A percentile compares a stretch with the other conserved stretches of the same genome.
Evolutionary conservation across 495 filamentous ascomycete species (phyloP).

Genomic region (Penicillium coffeae): DNA sequence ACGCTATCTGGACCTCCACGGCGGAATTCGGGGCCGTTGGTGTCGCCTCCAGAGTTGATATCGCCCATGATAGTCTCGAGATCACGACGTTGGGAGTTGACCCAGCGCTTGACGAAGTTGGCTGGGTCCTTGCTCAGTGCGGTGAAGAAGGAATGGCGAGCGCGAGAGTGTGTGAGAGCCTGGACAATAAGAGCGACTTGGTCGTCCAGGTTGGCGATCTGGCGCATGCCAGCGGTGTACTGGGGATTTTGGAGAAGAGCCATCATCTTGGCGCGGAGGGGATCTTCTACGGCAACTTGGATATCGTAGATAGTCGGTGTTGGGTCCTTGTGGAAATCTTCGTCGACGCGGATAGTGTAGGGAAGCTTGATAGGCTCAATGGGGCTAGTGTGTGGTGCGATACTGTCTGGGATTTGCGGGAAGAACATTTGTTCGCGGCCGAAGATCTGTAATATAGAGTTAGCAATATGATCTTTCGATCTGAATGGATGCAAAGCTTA

Average conservation of each 20-base stretch:
- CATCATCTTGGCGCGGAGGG: constrained; percentile 63
- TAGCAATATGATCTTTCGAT: background rate
- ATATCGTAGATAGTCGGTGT: constrained; percentile 83
- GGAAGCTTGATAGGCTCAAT: constrained; percentile 78
- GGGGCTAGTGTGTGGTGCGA: constrained; percentile 69
- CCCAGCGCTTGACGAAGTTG: constrained; percentile 75
- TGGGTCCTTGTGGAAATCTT: constrained; percentile 63
- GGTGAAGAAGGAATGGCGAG: constrained; percentile 80
- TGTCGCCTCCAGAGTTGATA: constrained; percentile 61
- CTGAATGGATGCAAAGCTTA: constrained; percentile 36
- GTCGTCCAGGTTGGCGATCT: constrained; percentile 72
- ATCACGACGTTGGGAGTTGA: constrained; percentile 83
- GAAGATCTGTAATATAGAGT: constrained; percentile 58
- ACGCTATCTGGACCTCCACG: constrained; percentile 51
- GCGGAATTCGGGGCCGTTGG: constrained; percentile 54
- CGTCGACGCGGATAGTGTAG: constrained; percentile 93
- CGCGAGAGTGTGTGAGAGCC: constrained; percentile 70
- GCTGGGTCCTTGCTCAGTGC: constrained; percentile 75
- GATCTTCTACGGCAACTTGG: constrained; percentile 78
- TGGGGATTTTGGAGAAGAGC: constrained; percentile 53
- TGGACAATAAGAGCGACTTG: constrained; percentile 77
- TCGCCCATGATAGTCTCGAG: constrained; percentile 88
- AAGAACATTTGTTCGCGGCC: constrained; percentile 76
- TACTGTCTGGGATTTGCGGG: constrained; percentile 74
- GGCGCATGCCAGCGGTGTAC: constrained; percentile 56